Evolutionary conservation across 768 basidiomycete genomes (phyloP).

Genomic region (Leccinum barrowsii): DNA sequence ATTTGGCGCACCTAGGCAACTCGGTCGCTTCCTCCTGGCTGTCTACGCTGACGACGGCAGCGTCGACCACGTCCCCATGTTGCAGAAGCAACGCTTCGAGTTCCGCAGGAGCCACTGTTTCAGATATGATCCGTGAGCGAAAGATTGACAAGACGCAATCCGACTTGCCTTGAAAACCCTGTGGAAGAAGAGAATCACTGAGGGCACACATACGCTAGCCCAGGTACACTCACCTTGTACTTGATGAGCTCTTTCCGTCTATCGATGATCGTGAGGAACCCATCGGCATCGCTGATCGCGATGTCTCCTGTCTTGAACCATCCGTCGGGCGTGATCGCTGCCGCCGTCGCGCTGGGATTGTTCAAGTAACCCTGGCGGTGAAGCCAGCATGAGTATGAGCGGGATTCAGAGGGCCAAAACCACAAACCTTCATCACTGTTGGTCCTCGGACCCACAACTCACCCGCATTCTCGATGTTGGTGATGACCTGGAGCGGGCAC

Average conservation of each 20-base stretch:
- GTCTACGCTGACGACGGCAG: constrained; percentile 76
- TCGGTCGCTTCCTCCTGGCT: constrained; percentile 71
- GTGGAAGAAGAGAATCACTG: not conserved
- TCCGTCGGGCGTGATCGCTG: constrained; percentile 63
- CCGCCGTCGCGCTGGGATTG: constrained; percentile 64
- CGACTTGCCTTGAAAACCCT: constrained; percentile 72
- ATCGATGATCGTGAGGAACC: constrained; percentile 73
- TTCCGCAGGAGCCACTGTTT: constrained; percentile 79
- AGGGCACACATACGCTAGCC: not conserved
- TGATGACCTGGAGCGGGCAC: constrained; percentile 19
- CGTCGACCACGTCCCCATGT: constrained; percentile 75
- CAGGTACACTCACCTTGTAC: constrained; percentile 47
- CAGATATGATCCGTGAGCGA: not conserved
- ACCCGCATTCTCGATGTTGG: constrained; percentile 46
- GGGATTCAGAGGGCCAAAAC: not conserved
- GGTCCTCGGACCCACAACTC: constrained; percentile 84
- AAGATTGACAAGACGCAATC: not conserved
- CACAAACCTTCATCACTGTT: constrained; percentile 70
- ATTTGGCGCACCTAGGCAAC: constrained; percentile 54
- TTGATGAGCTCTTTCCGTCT: constrained; percentile 74
- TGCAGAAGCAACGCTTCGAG: constrained; percentile 73
- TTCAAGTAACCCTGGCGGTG: constrained; percentile 66
- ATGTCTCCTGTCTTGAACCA: constrained; percentile 94
- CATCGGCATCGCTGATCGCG: constrained; percentile 60
- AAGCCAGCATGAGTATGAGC: not conserved